A percentile compares a stretch with the other conserved stretches of the same genome.
These are phyloP conservation scores for Leptomonas pyrrhocoris DNA, from an alignment of 208 protist species.

Conservation along the genomic window DNA sequence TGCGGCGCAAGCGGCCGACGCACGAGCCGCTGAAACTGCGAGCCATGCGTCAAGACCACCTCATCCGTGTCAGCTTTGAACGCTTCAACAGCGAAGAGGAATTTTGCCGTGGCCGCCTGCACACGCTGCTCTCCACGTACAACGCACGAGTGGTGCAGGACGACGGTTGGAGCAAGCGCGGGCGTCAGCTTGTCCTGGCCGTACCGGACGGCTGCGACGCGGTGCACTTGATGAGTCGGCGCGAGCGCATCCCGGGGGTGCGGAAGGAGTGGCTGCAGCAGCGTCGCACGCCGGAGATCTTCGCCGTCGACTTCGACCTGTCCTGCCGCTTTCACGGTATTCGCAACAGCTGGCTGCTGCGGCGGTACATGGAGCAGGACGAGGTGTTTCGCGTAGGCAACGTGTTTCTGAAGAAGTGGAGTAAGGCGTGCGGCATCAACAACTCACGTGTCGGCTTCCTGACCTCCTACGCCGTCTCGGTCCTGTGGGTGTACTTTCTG, in stretches of 20 bases:
- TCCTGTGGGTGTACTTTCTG: conserved; percentile 84
- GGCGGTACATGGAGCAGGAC: conserved; percentile 58
- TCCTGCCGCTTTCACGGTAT: conserved; percentile 66
- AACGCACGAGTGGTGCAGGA: not conserved
- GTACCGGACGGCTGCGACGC: conserved; percentile 38
- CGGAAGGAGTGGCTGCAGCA: conserved; percentile 40
- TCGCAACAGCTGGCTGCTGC: conserved; percentile 86
- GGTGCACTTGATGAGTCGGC: conserved; percentile 40
- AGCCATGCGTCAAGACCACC: conserved; percentile 11
- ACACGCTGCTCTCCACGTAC: not conserved
- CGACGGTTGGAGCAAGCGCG: not conserved
- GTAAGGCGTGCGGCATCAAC: conserved; percentile 76
- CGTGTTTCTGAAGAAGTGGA: conserved; percentile 83
- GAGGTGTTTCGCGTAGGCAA: conserved; percentile 62
- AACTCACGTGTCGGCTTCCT: conserved; percentile 75
- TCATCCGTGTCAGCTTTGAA: conserved; percentile 30
- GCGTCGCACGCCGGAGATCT: conserved; percentile 59
- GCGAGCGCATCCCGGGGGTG: conserved; percentile 23
- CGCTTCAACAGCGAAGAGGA: not conserved
- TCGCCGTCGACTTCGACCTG: conserved; percentile 84
- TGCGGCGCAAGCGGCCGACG: conserved; percentile 46
- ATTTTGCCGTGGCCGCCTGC: conserved; percentile 17
- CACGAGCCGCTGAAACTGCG: conserved; percentile 12
- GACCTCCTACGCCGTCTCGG: conserved; percentile 75
- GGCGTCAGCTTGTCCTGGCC: conserved; percentile 4